Base-by-base conservation (phyloP, 2,329 filamentous ascomycete species). In the Alternaria longipes region DNA sequence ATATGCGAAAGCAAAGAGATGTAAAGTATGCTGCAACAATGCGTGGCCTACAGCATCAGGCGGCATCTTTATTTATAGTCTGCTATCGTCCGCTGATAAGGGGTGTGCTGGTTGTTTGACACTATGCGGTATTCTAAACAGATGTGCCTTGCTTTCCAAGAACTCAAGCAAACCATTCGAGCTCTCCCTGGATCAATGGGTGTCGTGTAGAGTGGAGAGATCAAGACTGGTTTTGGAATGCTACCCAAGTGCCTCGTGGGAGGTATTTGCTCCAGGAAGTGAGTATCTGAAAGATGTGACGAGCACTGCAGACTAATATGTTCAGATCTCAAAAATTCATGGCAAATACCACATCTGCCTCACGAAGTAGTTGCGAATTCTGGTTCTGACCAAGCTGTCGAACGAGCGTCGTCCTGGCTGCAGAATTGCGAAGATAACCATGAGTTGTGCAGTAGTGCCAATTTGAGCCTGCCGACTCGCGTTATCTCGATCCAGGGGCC, bases 101-200 rank as follows among this genome's bases (percentile, higher is more conserved):
- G 58, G 58, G 14, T 60, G 58, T 41, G 58, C 58, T 1, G 58
- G 58, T 12, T 60, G 58, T 44, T 28, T 60, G 8, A 42, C 40
- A 16, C 20, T 60, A 8, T 51, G 46, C 2, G 16, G 40, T 5
- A 28, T 60, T 11, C 1, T 47, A 20, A 14, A 36, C 18, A 20
- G 14, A 12, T 53, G 24, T 20, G n/a, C 14, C 16, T 36, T 16
- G 9, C 7, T 32, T 16, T 30, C 18, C 3, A 8, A 40, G 18
- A 26, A 16, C 11, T 30, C 26, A 7, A 26, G 1, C 3, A 12
- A 30, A 4, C 20, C n/a, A 1, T 24, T 46, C 4, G 34, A 34
- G 18, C 32, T 24, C 3, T n/a, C n/a, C 8, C 22, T 8, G 46
- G 6, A 49, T 11, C 12, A 49, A 24, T 22, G 30, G 46, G 6